These are phyloP conservation scores for Isatis tinctoria DNA, from an alignment of 345 rosid genomes.

Conservation along the genomic window DNA sequence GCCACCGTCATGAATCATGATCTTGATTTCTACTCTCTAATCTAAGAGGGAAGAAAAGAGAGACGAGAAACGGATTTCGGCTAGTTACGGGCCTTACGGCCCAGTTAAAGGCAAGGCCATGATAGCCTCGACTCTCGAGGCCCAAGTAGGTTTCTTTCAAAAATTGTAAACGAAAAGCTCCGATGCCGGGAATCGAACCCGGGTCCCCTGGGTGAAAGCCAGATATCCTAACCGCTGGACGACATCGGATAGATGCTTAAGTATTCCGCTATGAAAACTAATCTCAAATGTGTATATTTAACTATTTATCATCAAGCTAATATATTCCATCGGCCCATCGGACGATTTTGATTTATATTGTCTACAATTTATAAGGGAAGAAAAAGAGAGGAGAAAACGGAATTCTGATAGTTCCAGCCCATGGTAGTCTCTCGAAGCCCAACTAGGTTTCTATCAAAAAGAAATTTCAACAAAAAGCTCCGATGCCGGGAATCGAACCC, in stretches of 20 bases:
- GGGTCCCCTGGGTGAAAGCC: slow-evolving; percentile 99
- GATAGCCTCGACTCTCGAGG: neutral
- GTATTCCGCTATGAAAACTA: too few species aligned
- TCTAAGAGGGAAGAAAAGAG: neutral
- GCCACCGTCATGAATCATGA: neutral
- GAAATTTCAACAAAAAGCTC: slow-evolving; percentile 28
- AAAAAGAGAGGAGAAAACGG: neutral
- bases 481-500: slow-evolving; percentile 97
- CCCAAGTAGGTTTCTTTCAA: neutral
- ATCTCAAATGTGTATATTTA: too few species aligned
- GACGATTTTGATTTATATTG: neutral
- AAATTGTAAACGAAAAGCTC: slow-evolving; percentile 23
- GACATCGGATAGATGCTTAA: slow-evolving; percentile 43
- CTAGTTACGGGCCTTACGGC: too few species aligned
- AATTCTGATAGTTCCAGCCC: neutral
- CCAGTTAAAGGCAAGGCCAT: neutral
- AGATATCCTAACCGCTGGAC: slow-evolving; percentile 98
- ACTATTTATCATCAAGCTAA: neutral
- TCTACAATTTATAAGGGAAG: neutral
- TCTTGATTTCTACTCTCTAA: neutral
- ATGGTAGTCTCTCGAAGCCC: neutral
- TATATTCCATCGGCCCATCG: neutral
- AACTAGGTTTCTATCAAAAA: neutral
- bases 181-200: slow-evolving; percentile 97
- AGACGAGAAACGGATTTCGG: neutral